These are phyloP conservation scores for Penicillium sp. DNA, from an alignment of 2,329 filamentous ascomycete species.

Conservation along the genomic window DNA sequence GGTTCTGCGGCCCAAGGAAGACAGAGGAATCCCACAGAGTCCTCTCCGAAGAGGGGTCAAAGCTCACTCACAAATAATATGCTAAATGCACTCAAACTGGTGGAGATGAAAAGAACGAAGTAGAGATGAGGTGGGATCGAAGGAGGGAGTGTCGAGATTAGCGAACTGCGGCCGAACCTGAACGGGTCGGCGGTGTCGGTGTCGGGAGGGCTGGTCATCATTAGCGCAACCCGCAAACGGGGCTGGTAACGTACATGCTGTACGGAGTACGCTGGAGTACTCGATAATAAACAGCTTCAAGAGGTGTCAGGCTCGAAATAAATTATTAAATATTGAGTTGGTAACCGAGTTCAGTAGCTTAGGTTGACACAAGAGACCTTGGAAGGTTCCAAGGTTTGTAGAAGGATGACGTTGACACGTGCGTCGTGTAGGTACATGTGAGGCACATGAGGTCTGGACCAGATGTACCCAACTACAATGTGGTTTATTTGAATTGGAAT, in stretches of 20 bases:
- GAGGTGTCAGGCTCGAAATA: neutral
- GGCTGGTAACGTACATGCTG: slow-evolving; percentile 2
- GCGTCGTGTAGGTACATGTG: neutral
- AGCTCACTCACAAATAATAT: slow-evolving; percentile 21
- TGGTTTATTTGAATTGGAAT: neutral
- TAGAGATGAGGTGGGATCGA: slow-evolving; percentile 5
- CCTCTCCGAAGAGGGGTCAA: neutral
- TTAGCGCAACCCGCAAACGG: slow-evolving; percentile 21
- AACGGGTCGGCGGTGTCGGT: slow-evolving; percentile 15
- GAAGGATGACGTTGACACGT: slow-evolving; percentile 21
- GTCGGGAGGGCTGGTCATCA: slow-evolving; percentile 15
- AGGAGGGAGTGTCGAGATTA: slow-evolving; percentile 13
- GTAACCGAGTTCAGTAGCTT: neutral
- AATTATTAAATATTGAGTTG: neutral
- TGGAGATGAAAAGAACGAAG: slow-evolving; percentile 1
- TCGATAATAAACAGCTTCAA: neutral
- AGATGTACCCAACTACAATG: neutral
- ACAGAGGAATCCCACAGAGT: slow-evolving; percentile 18
- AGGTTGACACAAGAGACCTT: neutral
- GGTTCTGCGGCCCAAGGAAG: slow-evolving; percentile 18
- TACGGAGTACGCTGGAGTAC: neutral
- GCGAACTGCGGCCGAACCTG: slow-evolving; percentile 18
- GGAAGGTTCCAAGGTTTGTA: neutral
- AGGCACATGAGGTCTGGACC: neutral
- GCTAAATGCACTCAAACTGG: slow-evolving; percentile 7